Evolutionary conservation across 257 asterid genomes (phyloP), one percentile per base, ranked within the genome.

Genomic region (Nicotiana benthamiana): DNA sequence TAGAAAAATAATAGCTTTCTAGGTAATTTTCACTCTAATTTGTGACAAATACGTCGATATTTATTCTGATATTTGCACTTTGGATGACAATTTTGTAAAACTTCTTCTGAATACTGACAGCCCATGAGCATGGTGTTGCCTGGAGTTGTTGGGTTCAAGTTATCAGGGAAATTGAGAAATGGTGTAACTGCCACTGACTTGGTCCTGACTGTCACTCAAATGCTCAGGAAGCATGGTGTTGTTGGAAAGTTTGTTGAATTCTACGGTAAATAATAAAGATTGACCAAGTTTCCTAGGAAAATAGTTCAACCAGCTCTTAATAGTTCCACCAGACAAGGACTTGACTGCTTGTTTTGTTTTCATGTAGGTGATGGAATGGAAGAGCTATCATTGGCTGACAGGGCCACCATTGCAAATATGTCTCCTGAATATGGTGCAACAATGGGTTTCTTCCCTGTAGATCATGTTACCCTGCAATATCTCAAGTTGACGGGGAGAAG

Each of bases 381-480:
- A 83, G 80, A 86, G 88, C 88, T 92, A 83, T 95, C 99, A 75
- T 88, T 95, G 88, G 98, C 99, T 84, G 99, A 95, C 90, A 91
- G 99, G 87, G 99, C 99, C 77, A 95, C 98, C 79, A 95, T 95
- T 77, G 98, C 99, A 70, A 95, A 95, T 87, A 95, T 95, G 99
- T 91, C 99, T 61, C 99, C 99, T 0, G 99, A 95, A 87, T 95
- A 95, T 89, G 98, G 98, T 76, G 98, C 99, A 80, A 95, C 99
- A 46, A 95, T 95, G 99, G 97, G 99, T n/a, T 95, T 95, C 90
- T 95, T 95, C 90, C 98, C 98, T 22, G 99, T 95, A 27, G 99
- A 95, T 87, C 88, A 86, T 75, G 99, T 95, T 75, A 95, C 99
- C 77, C 86, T 95, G 81, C 92, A 92, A 67, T 95, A 95, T 81